Evolutionary conservation across 768 basidiomycete species (phyloP).

Genomic region (Leccinum incarnatum): DNA sequence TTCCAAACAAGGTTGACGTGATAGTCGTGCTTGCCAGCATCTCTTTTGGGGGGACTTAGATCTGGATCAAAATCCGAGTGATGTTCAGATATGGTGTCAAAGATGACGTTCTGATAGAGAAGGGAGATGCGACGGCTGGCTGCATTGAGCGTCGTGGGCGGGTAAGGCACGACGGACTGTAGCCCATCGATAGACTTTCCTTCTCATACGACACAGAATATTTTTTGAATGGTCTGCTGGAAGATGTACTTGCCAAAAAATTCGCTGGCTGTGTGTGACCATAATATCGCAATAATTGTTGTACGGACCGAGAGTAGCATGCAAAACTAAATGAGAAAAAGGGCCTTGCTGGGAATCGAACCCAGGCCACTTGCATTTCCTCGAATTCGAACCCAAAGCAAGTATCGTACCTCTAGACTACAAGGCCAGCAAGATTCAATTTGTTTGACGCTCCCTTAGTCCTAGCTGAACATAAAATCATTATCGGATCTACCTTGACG

Average conservation of each 20-base stretch:
- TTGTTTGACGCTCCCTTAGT: not conserved
- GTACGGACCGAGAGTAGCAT: not conserved
- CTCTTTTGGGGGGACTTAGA: not conserved
- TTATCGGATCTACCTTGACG: not conserved
- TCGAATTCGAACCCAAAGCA: conserved; percentile 22
- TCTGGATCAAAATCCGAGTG: conserved; percentile 29
- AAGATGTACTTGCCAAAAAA: not conserved
- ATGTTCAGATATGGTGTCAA: conserved; percentile 43
- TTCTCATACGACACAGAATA: not conserved
- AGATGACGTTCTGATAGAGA: conserved; percentile 72
- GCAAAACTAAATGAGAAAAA: not conserved
- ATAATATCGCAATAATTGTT: not conserved
- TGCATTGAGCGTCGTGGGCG: conserved; percentile 56
- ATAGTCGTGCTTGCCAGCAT: not conserved
- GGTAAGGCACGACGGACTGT: conserved; percentile 25
- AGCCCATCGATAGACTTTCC: not conserved
- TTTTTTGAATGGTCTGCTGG: not conserved
- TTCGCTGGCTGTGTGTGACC: not conserved
- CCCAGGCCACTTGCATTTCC: conserved; percentile 37
- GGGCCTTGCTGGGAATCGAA: conserved; percentile 41
- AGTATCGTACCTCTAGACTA: conserved; percentile 36
- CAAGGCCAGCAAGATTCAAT: conserved; percentile 17
- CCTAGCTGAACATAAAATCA: not conserved
- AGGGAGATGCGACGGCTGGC: conserved; percentile 68
- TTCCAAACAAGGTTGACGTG: not conserved